Percentiles rank a stretch among this genome's conserved stretches.
phyloP scores from a whole-genome alignment of 192 early-diverging fungal genomes.

The Mortierella alpina region DNA sequence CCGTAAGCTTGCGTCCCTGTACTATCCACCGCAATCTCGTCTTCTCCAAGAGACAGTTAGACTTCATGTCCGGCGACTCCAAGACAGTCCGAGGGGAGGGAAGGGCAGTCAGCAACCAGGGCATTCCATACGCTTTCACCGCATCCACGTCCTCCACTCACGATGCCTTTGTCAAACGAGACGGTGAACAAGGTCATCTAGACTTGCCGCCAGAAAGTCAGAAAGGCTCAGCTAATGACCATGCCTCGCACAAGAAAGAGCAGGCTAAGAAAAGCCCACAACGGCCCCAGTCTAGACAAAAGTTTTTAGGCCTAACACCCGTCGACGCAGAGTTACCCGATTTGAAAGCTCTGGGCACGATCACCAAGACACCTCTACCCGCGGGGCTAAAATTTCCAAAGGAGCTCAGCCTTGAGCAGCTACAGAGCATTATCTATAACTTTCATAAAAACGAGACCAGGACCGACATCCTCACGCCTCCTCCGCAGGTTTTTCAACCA shows the following conservation, averaged over 20 bases:
- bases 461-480: slow-evolving; percentile 20
- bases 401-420: slow-evolving; percentile 20
- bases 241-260: slow-evolving; percentile 3
- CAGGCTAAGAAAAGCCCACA: neutral
- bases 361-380: slow-evolving; percentile 13
- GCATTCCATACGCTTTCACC: too few species aligned
- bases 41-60: too few species aligned
- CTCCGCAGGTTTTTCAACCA: slow-evolving; percentile 30
- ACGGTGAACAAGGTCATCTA: too few species aligned
- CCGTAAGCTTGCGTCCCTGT: too few species aligned
- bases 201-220: too few species aligned
- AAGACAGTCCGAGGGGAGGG: too few species aligned
- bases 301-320: slow-evolving; percentile 7
- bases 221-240: neutral
- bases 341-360: neutral
- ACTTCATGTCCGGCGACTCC: too few species aligned
- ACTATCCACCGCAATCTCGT: too few species aligned
- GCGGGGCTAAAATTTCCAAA: slow-evolving; percentile 29
- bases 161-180: too few species aligned
- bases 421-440: slow-evolving; percentile 20
- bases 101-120: too few species aligned
- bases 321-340: neutral
- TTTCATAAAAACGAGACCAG: slow-evolving; percentile 40
- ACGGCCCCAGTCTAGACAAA: neutral
- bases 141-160: too few species aligned